Evolutionary conservation across 139 green algal genomes (phyloP), one percentile per base, ranked within the genome.

Genomic region (Asterochloris sp.): DNA sequence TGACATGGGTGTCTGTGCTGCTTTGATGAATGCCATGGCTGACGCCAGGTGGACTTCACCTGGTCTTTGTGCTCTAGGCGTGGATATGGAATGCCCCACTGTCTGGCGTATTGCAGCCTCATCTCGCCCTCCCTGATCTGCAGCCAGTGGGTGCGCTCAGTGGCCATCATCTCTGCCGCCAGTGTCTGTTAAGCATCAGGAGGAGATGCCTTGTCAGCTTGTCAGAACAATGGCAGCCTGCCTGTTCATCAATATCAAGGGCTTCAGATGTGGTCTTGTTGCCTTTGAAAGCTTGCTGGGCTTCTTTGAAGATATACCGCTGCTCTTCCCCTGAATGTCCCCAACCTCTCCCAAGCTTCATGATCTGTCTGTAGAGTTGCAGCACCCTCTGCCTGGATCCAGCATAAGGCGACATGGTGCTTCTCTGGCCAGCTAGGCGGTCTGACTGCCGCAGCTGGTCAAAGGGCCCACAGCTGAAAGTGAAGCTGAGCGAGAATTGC

Each of bases 31-130:
- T 6, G 6, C 38, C 38, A 54, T 54, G 2, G 38, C 38, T 54
- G 38, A 54, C 38, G 38, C 38, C 38, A 54, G 38, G 38, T 54
- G 38, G 38, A 2, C 38, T 24, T 71, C 19, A 71, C 66, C 66
- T 76, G 77, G 15, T 63, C 73, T 61, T 74, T 73, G 13, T 81
- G 77, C 63, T 74, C 77, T 13, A 81, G 63, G 16, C 77, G 73
- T 26, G 77, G 77, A 27, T 81, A 81, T 38, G 77, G 77, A 26
- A 81, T 81, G 47, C 69, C n/a, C 13, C 73, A 81, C 26, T 81
- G 77, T 21, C 15, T 38, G 61, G 77, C 77, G 27, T 81, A 81
- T 19, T 81, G 62, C 26, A 81, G 26, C 27, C 77, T 62, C 26
- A 74, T 19, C 63, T 74, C 62, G 66, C 27, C 77, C 28, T 81